Evolutionary conservation across 1,284 basidiomycete genomes (phyloP).

Genomic region (Ustilago cynodontis): DNA sequence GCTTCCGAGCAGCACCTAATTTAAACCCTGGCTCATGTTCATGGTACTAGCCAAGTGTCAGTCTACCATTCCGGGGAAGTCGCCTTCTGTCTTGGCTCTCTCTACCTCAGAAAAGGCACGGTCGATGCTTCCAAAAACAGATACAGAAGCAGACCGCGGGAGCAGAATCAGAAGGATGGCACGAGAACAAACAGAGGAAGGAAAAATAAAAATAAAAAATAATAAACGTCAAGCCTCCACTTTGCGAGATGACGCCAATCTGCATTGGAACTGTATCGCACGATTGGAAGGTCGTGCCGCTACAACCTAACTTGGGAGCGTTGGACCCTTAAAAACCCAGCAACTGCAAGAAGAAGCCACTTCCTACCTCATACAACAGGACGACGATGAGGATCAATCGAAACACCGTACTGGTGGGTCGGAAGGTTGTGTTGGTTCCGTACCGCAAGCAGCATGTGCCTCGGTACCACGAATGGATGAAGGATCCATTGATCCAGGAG

Average conservation of each 20-base stretch:
- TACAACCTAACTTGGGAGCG: too few relatives aligned
- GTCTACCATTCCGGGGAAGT: background rate
- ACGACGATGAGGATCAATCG: constrained; percentile 77
- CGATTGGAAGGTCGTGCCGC: constrained; percentile 4
- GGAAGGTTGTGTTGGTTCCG: constrained; percentile 79
- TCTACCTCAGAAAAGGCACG: background rate
- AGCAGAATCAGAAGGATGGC: background rate
- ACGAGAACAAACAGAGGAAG: background rate
- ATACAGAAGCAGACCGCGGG: background rate
- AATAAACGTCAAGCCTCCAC: constrained; percentile 20
- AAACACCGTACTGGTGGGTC: constrained; percentile 76
- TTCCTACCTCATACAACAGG: background rate
- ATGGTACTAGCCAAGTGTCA: background rate
- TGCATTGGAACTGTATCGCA: constrained; percentile 21
- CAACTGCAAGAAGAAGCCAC: background rate
- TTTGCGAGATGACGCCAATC: constrained; percentile 29
- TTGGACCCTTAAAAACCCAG: constrained; percentile 13
- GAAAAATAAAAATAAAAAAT: background rate
- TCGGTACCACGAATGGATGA: constrained; percentile 90
- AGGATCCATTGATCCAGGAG: constrained; percentile 78
- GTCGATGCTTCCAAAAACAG: constrained; percentile 26
- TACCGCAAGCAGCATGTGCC: constrained; percentile 71
- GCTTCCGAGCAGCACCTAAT: background rate
- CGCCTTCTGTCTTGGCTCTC: background rate
- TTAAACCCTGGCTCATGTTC: background rate